These are phyloP conservation scores for Aspergillaceae sp. DNA, from an alignment of 2,329 filamentous ascomycete genomes.

Conservation along the genomic window DNA sequence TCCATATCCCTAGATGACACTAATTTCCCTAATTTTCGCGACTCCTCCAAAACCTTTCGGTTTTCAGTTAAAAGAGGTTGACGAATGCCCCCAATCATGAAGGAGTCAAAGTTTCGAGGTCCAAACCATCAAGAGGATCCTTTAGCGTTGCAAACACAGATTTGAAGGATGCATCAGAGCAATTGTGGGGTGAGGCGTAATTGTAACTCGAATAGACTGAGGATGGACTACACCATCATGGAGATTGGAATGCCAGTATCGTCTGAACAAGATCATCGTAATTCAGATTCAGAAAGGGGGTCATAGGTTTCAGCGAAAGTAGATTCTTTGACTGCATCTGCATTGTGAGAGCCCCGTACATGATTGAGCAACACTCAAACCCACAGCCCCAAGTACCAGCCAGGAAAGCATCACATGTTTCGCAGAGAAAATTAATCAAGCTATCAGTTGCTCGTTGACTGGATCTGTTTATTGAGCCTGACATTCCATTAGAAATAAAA, in stretches of 20 bases:
- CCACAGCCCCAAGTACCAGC: constrained; percentile 8
- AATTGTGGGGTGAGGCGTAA: too few relatives aligned
- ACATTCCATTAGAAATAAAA: too few relatives aligned
- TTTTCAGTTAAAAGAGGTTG: too few relatives aligned
- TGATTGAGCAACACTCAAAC: constrained; percentile 18
- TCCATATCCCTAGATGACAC: too few relatives aligned
- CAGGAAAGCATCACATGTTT: constrained; percentile 5
- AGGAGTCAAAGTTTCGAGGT: too few relatives aligned
- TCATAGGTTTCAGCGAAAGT: constrained; percentile 7
- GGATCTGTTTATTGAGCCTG: neutral
- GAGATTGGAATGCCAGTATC: constrained; percentile 7
- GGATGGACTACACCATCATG: constrained; percentile 1
- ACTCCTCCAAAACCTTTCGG: too few relatives aligned
- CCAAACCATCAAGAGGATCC: too few relatives aligned
- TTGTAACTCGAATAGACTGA: neutral
- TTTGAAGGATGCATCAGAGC: too few relatives aligned
- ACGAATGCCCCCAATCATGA: too few relatives aligned
- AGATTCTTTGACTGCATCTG: constrained; percentile 8
- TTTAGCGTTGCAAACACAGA: too few relatives aligned
- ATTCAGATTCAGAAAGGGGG: constrained; percentile 8
- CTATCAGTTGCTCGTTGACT: constrained; percentile 12
- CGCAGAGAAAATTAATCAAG: constrained; percentile 2
- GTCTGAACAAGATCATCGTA: constrained; percentile 4
- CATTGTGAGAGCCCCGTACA: constrained; percentile 14
- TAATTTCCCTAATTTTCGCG: too few relatives aligned